Base-by-base conservation (phyloP, 2,329 filamentous ascomycete genomes). In the Colletotrichum cordylinicola region DNA sequence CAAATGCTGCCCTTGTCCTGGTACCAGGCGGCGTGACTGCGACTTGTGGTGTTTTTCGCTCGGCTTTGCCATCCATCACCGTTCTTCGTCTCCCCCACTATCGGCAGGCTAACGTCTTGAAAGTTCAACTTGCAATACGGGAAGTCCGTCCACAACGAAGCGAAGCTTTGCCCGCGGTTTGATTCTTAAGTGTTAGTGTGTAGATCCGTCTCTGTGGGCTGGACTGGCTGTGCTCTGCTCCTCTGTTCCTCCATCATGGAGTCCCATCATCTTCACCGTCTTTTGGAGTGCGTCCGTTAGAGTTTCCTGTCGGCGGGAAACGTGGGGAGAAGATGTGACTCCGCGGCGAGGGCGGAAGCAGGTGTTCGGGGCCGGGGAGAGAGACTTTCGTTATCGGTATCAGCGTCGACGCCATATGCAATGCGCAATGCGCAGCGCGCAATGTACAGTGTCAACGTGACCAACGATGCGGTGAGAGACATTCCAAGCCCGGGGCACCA, bases 181-280 rank as follows among this genome's bases (percentile, higher is more conserved):
- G 3, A 39, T 62, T 48, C 21, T 67, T 21, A 27, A 33, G 52
- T 72, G 21, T 27, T 61, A 29, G 37, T 43, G n/a, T 66, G 43
- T 52, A 29, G 55, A 60, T 52, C 58, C 18, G 7, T n/a, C 15
- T 21, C 21, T 69, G 31, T 31, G 8, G n/a, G 29, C 18, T 60
- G 8, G 31, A 8, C 10, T 33, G 31, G 31, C 43, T 21, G n/a
- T 35, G 31, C 66, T 58, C 21, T 27, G 65, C 16, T 33, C 9
- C 27, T 55, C 21, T 33, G 18, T 31, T 39, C 12, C 8, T 70
- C 56, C 16, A 33, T 18, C 72, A 39, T 62, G 24, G 55, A 67
- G 21, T 52, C 21, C 16, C 48, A 37, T 33, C 33, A 21, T 33
- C 13, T 35, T 75, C 72, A 72, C 72, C 72, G 72, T 72, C 72